Evolutionary conservation across 2,329 filamentous ascomycete genomes (phyloP).

Genomic region (Cytospora paraplurivora): DNA sequence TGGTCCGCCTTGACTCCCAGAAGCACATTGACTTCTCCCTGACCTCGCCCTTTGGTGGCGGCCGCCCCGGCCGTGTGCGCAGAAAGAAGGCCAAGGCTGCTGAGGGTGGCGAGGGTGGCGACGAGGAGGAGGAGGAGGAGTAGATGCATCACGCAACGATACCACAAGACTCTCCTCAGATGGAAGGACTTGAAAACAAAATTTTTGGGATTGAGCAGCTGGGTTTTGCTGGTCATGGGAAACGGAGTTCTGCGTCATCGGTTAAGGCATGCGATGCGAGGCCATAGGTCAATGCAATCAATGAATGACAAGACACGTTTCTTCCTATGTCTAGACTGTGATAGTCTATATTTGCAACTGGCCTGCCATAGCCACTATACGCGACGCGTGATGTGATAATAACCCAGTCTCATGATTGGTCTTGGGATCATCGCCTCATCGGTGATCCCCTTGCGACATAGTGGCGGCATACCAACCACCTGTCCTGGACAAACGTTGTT

Average conservation of each 20-base stretch:
- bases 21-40: constrained; percentile 99
- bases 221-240: constrained; percentile 29
- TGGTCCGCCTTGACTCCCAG: constrained; percentile 99
- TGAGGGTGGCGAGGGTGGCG: constrained; percentile 78
- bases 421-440: too few relatives aligned
- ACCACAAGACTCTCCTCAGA: constrained; percentile 5
- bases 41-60: constrained; percentile 95
- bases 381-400: background rate
- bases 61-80: constrained; percentile 93
- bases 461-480: too few relatives aligned
- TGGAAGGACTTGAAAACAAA: constrained; percentile 22
- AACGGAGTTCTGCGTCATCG: constrained; percentile 30
- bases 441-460: background rate
- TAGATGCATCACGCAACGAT: constrained; percentile 45
- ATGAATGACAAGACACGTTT: constrained; percentile 30
- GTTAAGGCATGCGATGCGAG: constrained; percentile 24
- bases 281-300: constrained; percentile 29
- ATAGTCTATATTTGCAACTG: background rate
- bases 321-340: constrained; percentile 16
- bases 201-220: constrained; percentile 29
- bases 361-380: background rate
- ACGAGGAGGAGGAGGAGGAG: constrained; percentile 84
- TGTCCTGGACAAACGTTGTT: too few relatives aligned
- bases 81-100: constrained; percentile 99
- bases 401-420: too few relatives aligned